Conservation (phyloP, 1,284 basidiomycete genomes). For the Baeospora myosura region DNA sequence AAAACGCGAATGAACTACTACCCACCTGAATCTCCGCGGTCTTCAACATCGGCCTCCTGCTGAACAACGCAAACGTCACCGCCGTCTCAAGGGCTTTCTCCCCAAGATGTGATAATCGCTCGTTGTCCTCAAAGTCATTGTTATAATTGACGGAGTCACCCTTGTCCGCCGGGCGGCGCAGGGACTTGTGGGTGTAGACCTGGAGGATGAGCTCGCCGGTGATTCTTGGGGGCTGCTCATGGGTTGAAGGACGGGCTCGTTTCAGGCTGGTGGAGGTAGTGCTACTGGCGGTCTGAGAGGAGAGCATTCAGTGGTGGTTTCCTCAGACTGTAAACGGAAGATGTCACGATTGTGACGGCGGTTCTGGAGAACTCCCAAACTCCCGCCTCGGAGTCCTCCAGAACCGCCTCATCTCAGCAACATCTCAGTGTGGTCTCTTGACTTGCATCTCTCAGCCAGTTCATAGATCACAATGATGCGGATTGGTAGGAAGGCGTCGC, state of each 20-base stretch:
- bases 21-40: slow-evolving; percentile 45
- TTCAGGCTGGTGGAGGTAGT: slow-evolving; percentile 18
- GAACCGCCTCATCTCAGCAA: too few relatives aligned
- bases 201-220: slow-evolving; percentile 49
- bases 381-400: too few relatives aligned
- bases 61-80: slow-evolving; percentile 45
- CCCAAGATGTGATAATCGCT: slow-evolving; percentile 50
- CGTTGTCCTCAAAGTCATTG: slow-evolving; percentile 48
- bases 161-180: slow-evolving; percentile 38
- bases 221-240: slow-evolving; percentile 15
- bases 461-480: too few relatives aligned
- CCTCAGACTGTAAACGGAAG: too few relatives aligned
- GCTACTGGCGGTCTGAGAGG: background rate
- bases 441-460: too few relatives aligned
- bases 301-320: too few relatives aligned
- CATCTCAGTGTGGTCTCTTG: too few relatives aligned
- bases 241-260: slow-evolving; percentile 19
- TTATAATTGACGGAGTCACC: too few relatives aligned
- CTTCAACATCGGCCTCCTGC: slow-evolving; percentile 44
- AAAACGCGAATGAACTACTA: slow-evolving; percentile 1
- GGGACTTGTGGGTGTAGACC: slow-evolving; percentile 60
- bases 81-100: slow-evolving; percentile 41
- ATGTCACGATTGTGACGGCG: too few relatives aligned
- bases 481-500: too few relatives aligned
- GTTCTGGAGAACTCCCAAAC: too few relatives aligned